These are phyloP conservation scores for Candida taoyuanica DNA, from an alignment of 805 yeast genomes.

Conservation along the genomic window DNA sequence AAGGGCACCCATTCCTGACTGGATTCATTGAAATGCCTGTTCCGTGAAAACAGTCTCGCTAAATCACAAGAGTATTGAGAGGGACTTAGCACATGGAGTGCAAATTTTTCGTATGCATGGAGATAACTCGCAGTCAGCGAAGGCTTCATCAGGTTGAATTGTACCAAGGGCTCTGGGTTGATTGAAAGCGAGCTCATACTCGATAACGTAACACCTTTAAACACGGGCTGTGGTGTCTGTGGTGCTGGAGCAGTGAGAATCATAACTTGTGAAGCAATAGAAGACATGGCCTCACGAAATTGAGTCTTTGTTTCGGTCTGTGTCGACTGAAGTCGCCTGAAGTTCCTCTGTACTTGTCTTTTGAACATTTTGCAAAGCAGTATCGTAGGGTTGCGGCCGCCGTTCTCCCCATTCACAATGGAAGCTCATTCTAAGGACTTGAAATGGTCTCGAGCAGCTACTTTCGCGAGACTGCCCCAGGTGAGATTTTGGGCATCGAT, in stretches of 20 bases:
- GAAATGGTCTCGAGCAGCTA: no score
- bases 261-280: conserved; percentile 50
- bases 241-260: conserved; percentile 49
- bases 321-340: conserved; percentile 7
- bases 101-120: conserved; percentile 54
- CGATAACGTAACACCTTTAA: conserved; percentile 79
- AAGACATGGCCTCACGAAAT: conserved; percentile 40
- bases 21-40: conserved; percentile 33
- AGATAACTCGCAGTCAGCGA: conserved; percentile 70
- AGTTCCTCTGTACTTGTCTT: background rate
- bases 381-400: background rate
- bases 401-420: no score
- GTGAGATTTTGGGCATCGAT: no score
- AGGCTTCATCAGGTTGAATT: conserved; percentile 84
- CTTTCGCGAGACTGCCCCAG: no score
- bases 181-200: conserved; percentile 81
- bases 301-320: conserved; percentile 6
- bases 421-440: no score
- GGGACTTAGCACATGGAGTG: conserved; percentile 74
- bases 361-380: no score
- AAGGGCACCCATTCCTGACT: conserved; percentile 23
- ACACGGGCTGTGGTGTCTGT: conserved; percentile 12
- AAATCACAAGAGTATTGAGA: conserved; percentile 46
- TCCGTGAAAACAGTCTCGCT: conserved; percentile 64
- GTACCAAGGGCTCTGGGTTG: conserved; percentile 70